Base-by-base conservation (phyloP, 768 basidiomycete genomes). In the Coprinellus aureogranulatus region DNA sequence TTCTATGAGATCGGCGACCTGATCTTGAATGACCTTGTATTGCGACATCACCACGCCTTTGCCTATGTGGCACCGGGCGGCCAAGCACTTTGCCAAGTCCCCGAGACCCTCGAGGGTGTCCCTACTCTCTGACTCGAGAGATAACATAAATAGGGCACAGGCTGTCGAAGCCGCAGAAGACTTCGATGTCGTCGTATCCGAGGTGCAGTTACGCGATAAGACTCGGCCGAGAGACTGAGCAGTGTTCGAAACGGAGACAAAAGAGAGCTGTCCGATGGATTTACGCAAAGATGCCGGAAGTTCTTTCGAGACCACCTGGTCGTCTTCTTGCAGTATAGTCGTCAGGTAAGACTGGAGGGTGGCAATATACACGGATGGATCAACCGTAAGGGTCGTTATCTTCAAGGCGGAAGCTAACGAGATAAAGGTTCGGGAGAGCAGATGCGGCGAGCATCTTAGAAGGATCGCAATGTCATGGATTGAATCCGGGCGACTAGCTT, bases 391-490 rank as follows among this genome's bases (percentile, higher is more conserved):
- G 31, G 89, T 70, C n/a, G 76, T 69, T 61, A 89, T 67, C 52
- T 81, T 70, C 42, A 90, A 80, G 3, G 82, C 70, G 27, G 78
- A 73, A 20, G 78, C 68, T 23, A 88, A 75, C 55, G 79, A 74
- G 26, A 75, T 75, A 63, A 86, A 85, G 60, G 81, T 74, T 30
- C 84, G 84, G 3, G 83, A 76, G 46, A 91, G 73, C 39, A 79
- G 70, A 31, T 75, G 59, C 18, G 75, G 67, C 23, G 82, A 73
- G 53, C 85, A 82, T 49, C 83, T 78, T 28, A 90, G 75, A 25
- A 89, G 71, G 62, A 81, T 83, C 3, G 90, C 86, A 59, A 94
- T 83, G 60, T 90, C 84, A 53, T 76, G 77, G 47, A 92, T 75
- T 12, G 82, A 81, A 66, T 89, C 87, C 27, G 87, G 83, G 56